Percentiles rank a stretch among this genome's conserved stretches.
phyloP scores from a whole-genome alignment of 2,329 filamentous ascomycete species.

The Gnomoniopsis sp. region DNA sequence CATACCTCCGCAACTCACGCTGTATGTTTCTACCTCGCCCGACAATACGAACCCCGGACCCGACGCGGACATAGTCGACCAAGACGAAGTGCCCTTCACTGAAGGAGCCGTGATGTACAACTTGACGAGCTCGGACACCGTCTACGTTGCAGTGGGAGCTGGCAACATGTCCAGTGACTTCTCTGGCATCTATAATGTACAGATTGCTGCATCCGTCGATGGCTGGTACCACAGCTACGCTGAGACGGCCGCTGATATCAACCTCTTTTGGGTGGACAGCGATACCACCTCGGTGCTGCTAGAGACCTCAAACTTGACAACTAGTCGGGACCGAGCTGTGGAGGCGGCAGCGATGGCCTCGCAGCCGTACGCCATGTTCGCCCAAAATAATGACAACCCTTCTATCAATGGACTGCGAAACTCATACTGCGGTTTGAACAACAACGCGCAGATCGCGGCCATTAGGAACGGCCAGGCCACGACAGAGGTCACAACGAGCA shows the following conservation, averaged over 20 bases:
- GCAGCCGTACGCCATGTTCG: slow-evolving; percentile 75
- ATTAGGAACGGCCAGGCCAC: slow-evolving; percentile 49
- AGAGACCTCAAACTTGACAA: slow-evolving; percentile 71
- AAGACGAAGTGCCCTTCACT: slow-evolving; percentile 50
- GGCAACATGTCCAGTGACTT: slow-evolving; percentile 61
- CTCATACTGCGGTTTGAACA: slow-evolving; percentile 78
- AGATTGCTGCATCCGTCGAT: slow-evolving; percentile 81
- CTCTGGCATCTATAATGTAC: slow-evolving; percentile 69
- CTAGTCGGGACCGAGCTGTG: slow-evolving; percentile 44
- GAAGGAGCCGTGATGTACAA: slow-evolving; percentile 68
- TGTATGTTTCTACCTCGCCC: slow-evolving; percentile 70
- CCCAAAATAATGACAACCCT: slow-evolving; percentile 55
- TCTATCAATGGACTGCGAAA: slow-evolving; percentile 66
- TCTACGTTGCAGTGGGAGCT: slow-evolving; percentile 76
- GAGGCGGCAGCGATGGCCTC: slow-evolving; percentile 53
- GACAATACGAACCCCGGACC: slow-evolving; percentile 67
- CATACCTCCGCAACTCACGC: slow-evolving; percentile 66
- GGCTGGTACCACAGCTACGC: slow-evolving; percentile 68
- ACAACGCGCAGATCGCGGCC: slow-evolving; percentile 60
- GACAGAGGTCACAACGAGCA: slow-evolving; percentile 52
- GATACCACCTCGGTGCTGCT: slow-evolving; percentile 77
- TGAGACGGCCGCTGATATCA: slow-evolving; percentile 46
- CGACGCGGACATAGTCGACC: slow-evolving; percentile 37
- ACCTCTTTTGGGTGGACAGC: slow-evolving; percentile 76
- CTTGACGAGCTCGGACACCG: slow-evolving; percentile 58